Evolutionary conservation across 106 monocot genomes (phyloP).

Genomic region (Cymbidium sinense): DNA sequence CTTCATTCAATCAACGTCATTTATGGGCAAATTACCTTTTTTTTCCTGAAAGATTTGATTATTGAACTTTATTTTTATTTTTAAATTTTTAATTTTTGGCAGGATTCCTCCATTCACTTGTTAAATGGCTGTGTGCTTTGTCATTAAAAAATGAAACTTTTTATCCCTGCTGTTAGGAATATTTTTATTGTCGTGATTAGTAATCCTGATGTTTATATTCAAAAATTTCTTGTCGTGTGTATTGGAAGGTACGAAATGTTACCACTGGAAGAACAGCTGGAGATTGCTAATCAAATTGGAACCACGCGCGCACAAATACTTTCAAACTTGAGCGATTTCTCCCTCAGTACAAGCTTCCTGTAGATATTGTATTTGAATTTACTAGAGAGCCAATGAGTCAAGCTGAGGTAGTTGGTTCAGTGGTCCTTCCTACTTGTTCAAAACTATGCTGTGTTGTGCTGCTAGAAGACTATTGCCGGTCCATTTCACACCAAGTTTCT

Average conservation of each 20-base stretch:
- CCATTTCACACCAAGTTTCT: neutral
- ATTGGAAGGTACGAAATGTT: conserved; percentile 91
- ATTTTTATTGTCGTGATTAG: neutral
- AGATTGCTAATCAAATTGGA: conserved; percentile 79
- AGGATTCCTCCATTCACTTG: too few species aligned
- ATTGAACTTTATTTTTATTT: neutral
- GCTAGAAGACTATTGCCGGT: too few species aligned
- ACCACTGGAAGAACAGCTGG: conserved; percentile 83
- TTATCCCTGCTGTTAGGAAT: neutral
- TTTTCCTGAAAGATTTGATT: too few species aligned
- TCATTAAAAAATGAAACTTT: too few species aligned
- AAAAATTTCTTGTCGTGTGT: neutral
- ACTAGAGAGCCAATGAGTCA: too few species aligned
- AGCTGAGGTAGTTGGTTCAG: too few species aligned
- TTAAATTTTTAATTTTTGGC: neutral
- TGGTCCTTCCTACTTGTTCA: too few species aligned
- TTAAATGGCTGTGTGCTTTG: too few species aligned
- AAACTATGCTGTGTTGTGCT: too few species aligned
- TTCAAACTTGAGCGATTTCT: conserved; percentile 69
- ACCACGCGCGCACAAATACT: conserved; percentile 83
- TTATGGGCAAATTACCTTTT: too few species aligned
- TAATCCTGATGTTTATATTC: neutral
- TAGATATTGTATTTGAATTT: neutral
- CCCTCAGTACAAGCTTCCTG: conserved; percentile 70
- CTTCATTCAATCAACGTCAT: too few species aligned